These are phyloP conservation scores for Penicillium silybi DNA, from an alignment of 495 filamentous ascomycete genomes.

Conservation along the genomic window DNA sequence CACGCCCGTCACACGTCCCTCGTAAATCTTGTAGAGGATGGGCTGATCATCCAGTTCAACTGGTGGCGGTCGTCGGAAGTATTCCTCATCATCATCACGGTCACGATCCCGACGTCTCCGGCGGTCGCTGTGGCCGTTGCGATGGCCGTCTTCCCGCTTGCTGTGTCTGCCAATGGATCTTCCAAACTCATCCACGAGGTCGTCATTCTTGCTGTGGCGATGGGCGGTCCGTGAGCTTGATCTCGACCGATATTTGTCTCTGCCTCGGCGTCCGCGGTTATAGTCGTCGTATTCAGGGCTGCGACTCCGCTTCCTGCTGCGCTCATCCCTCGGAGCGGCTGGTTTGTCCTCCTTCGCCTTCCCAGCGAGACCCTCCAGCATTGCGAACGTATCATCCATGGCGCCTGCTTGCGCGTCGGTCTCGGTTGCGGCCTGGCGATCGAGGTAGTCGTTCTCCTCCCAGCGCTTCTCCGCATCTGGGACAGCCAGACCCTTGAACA, in stretches of 20 bases:
- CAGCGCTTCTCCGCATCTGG: slow-evolving; percentile 70
- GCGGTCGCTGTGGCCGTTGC: slow-evolving; percentile 39
- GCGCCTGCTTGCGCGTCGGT: slow-evolving; percentile 48
- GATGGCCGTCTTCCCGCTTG: slow-evolving; percentile 37
- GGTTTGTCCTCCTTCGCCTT: slow-evolving; percentile 52
- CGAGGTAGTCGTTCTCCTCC: slow-evolving; percentile 45
- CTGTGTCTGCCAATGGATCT: slow-evolving; percentile 39
- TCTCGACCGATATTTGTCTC: slow-evolving; percentile 50
- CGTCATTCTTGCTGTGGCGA: slow-evolving; percentile 44
- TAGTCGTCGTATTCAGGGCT: slow-evolving; percentile 64
- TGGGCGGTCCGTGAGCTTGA: slow-evolving; percentile 53
- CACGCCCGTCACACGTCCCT: slow-evolving; percentile 82
- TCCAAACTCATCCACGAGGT: slow-evolving; percentile 63
- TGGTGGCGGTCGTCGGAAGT: slow-evolving; percentile 66
- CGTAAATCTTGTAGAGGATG: slow-evolving; percentile 81
- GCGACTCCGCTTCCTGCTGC: slow-evolving; percentile 62
- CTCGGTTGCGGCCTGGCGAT: slow-evolving; percentile 24
- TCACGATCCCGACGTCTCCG: slow-evolving; percentile 37
- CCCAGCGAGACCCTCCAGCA: slow-evolving; percentile 79
- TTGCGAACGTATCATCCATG: slow-evolving; percentile 91
- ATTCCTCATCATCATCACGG: slow-evolving; percentile 50
- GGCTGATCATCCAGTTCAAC: slow-evolving; percentile 79
- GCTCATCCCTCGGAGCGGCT: slow-evolving; percentile 25
- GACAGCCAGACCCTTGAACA: slow-evolving; percentile 86
- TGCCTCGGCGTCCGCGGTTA: slow-evolving; percentile 49